Percentiles rank a stretch among this genome's conserved stretches.
phyloP scores from a whole-genome alignment of 2,329 filamentous ascomycete genomes.

The Ophiocordyceps camponoti-saundersi region DNA sequence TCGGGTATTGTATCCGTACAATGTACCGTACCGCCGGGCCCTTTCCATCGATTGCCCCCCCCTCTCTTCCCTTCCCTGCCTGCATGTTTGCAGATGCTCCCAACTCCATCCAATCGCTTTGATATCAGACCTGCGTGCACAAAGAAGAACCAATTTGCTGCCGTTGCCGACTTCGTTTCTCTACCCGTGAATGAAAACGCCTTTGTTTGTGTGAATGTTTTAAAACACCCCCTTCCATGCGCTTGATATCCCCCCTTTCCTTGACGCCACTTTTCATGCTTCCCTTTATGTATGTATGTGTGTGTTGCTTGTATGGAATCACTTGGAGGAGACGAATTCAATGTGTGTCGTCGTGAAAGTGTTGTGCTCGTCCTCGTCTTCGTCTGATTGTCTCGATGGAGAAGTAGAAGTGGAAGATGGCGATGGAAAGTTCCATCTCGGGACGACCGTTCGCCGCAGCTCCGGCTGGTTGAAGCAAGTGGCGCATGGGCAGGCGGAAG shows the following conservation, averaged over 20 bases:
- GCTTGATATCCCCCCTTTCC: background rate
- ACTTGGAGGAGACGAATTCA: background rate
- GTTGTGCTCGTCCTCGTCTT: background rate
- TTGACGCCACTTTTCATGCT: background rate
- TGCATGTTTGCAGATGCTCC: background rate
- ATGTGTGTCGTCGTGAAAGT: background rate
- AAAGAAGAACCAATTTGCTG: too few species aligned
- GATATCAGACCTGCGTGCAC: background rate
- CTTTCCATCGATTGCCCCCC: too few species aligned
- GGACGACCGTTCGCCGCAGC: background rate
- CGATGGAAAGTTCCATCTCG: background rate
- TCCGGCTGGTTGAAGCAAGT: slow-evolving; percentile 5
- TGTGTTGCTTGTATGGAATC: background rate
- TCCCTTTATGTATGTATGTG: background rate
- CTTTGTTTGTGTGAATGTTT: too few species aligned
- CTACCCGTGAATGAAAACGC: background rate
- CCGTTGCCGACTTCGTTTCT: background rate
- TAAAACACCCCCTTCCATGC: background rate
- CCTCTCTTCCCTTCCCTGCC: background rate
- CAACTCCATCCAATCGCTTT: background rate
- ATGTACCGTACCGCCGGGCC: too few species aligned
- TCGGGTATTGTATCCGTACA: too few species aligned
- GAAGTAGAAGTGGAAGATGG: too few species aligned
- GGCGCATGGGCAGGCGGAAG: slow-evolving; percentile 17
- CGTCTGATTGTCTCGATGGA: background rate